Conservation (phyloP, 192 early-diverging fungal species). For the Coemansia erecta region DNA sequence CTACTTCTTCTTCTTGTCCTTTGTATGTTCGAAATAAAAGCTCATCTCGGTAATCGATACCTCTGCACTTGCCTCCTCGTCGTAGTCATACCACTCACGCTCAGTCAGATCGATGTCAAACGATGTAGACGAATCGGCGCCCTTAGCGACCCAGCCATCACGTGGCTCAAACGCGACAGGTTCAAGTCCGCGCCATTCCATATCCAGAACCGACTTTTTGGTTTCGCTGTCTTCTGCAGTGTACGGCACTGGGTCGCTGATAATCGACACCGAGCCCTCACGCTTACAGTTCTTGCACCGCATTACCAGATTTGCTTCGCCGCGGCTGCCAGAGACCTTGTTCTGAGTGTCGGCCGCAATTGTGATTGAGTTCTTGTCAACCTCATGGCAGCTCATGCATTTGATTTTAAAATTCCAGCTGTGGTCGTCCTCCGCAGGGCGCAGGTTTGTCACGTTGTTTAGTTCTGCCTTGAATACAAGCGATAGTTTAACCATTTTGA, state of each 20-base stretch:
- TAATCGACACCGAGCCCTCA: slow-evolving; percentile 61
- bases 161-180: slow-evolving; percentile 71
- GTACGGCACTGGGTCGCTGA: slow-evolving; percentile 15
- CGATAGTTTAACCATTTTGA: slow-evolving; percentile 7
- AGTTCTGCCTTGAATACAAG: slow-evolving; percentile 65
- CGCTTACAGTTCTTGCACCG: slow-evolving; percentile 87
- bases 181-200: slow-evolving; percentile 86
- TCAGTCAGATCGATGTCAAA: slow-evolving; percentile 85
- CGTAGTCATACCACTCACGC: slow-evolving; percentile 87
- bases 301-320: slow-evolving; percentile 86
- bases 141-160: slow-evolving; percentile 65
- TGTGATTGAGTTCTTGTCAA: slow-evolving; percentile 55
- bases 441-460: slow-evolving; percentile 76
- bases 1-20: slow-evolving; percentile 2
- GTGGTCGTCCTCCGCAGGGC: slow-evolving; percentile 60
- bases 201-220: slow-evolving; percentile 60
- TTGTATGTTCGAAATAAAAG: slow-evolving; percentile 19
- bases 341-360: slow-evolving; percentile 47
- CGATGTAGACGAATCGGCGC: slow-evolving; percentile 62
- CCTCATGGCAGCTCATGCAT: slow-evolving; percentile 80
- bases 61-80: slow-evolving; percentile 59
- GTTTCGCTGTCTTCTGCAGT: slow-evolving; percentile 57
- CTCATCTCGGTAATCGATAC: slow-evolving; percentile 43
- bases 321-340: slow-evolving; percentile 69
- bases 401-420: slow-evolving; percentile 76